Percentiles rank a stretch among this genome's conserved stretches.
Evolutionary conservation across 2,329 filamentous ascomycete genomes (phyloP).

Genomic region (Xylariaceae sp.): DNA sequence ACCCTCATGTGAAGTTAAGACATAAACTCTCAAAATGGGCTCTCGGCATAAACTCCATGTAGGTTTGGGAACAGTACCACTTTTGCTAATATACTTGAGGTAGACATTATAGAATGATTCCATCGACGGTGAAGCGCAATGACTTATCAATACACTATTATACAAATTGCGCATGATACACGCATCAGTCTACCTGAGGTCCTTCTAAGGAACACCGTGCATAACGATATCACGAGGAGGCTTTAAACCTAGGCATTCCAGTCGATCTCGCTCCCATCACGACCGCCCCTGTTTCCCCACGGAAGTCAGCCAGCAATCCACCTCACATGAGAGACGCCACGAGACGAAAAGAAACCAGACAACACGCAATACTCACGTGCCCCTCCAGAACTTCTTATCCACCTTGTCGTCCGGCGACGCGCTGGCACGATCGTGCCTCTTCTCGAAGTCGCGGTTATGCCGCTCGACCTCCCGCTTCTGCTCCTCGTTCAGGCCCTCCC

Average conservation of each 20-base stretch:
- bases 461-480: constrained; percentile 59
- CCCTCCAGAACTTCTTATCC: constrained; percentile 57
- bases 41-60: background rate
- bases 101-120: background rate
- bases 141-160: background rate
- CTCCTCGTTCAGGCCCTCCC: constrained; percentile 47
- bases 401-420: constrained; percentile 53
- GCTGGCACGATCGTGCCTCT: constrained; percentile 52
- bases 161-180: background rate
- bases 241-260: constrained; percentile 30
- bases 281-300: constrained; percentile 18
- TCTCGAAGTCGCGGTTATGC: constrained; percentile 62
- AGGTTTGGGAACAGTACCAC: background rate
- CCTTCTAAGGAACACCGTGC: background rate
- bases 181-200: background rate
- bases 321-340: no score
- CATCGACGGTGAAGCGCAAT: background rate
- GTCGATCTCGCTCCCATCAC: constrained; percentile 25
- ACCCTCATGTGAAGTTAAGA: no score
- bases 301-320: constrained; percentile 14
- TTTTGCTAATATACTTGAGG: background rate
- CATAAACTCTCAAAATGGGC: background rate
- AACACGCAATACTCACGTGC: constrained; percentile 39
- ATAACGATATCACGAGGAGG: background rate
- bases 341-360: no score